Conservation (phyloP, 805 yeast genomes). For the Lipomyces anomalus region DNA sequence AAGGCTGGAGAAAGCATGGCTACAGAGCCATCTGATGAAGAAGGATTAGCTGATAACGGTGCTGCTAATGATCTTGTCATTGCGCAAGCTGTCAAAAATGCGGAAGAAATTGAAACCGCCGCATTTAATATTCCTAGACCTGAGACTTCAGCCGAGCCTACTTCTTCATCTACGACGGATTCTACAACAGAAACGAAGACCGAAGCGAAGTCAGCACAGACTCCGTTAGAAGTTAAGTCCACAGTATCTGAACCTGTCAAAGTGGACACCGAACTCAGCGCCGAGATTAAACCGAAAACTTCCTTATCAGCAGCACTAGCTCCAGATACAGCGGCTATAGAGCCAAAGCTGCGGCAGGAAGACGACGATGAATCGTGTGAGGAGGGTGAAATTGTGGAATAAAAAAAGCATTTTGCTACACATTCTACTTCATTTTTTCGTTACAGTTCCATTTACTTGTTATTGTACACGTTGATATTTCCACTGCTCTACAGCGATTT, state of each 20-base stretch:
- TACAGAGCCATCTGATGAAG: neutral
- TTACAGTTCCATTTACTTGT: no score
- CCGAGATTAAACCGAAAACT: no score
- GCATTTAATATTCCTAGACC: neutral
- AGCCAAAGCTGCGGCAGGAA: no score
- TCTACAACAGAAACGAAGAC: neutral
- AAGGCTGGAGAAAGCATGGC: neutral
- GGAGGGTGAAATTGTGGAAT: neutral
- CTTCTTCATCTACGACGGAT: neutral
- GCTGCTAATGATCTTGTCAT: neutral
- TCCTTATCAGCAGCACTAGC: no score
- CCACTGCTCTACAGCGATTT: no score
- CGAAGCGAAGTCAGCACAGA: neutral
- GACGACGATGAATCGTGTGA: neutral
- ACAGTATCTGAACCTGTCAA: no score
- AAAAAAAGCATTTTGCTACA: neutral
- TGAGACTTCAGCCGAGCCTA: neutral
- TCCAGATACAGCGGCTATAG: no score
- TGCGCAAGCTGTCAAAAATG: no score
- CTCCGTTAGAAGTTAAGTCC: no score
- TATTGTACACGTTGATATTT: no score
- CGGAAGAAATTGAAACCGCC: neutral
- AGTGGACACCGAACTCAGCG: no score
- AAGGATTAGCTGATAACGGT: neutral
- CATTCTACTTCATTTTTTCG: neutral